Evolutionary conservation across 2,329 filamentous ascomycete species (phyloP).

Genomic region (Cladosporium austrohemisphaericum): DNA sequence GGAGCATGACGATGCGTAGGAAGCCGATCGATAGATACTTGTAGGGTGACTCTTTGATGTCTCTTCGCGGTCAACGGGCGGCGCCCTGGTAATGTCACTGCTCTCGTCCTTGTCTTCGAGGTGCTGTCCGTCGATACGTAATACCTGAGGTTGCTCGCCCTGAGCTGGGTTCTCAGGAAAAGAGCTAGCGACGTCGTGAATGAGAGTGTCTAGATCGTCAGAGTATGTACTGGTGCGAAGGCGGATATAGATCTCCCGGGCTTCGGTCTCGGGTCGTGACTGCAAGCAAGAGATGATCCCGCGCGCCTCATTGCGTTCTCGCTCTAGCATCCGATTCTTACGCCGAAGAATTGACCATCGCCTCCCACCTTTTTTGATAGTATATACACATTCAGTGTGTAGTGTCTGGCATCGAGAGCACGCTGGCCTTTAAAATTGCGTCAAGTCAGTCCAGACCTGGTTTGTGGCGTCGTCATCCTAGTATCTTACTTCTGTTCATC

Average conservation of each 20-base stretch:
- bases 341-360: constrained; percentile 32
- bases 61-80: too few relatives aligned
- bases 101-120: too few relatives aligned
- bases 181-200: background rate
- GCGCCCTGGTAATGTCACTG: too few relatives aligned
- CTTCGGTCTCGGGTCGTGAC: constrained; percentile 27
- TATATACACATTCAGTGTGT: constrained; percentile 30
- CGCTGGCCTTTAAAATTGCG: constrained; percentile 24
- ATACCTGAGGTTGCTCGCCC: background rate
- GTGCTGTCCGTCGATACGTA: too few relatives aligned
- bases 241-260: constrained; percentile 28
- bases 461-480: background rate
- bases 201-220: constrained; percentile 14
- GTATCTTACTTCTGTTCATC: constrained; percentile 24
- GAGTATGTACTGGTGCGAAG: constrained; percentile 25
- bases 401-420: constrained; percentile 30
- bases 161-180: background rate
- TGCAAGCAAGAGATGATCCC: constrained; percentile 28
- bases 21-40: too few relatives aligned
- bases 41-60: too few relatives aligned
- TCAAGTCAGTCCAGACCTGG: background rate
- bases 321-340: constrained; percentile 30
- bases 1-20: too few relatives aligned
- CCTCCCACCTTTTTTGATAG: constrained; percentile 33
- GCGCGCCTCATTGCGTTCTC: constrained; percentile 28